These are phyloP conservation scores for Thielaviopsis ethacetica DNA, from an alignment of 2,329 filamentous ascomycete species.

Conservation along the genomic window DNA sequence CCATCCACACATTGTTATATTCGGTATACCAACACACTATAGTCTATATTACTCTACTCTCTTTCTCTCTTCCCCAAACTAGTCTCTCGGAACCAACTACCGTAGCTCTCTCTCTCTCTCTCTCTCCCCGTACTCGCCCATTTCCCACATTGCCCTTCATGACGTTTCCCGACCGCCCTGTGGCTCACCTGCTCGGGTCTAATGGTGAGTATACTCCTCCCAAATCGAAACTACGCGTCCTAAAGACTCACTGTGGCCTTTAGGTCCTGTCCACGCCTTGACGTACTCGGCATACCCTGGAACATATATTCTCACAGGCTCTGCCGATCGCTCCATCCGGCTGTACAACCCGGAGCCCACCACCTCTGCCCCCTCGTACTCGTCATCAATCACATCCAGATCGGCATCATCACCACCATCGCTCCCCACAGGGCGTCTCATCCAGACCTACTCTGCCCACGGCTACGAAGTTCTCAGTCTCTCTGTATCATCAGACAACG, in stretches of 20 bases:
- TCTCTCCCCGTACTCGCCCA: too few species aligned
- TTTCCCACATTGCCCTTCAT: slow-evolving; percentile 17
- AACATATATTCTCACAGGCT: slow-evolving; percentile 71
- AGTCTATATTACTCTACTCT: background rate
- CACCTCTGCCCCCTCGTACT: slow-evolving; percentile 18
- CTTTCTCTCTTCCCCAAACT: background rate
- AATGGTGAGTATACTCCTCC: slow-evolving; percentile 29
- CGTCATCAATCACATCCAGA: background rate
- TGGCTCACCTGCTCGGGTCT: slow-evolving; percentile 40
- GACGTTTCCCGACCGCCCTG: slow-evolving; percentile 31
- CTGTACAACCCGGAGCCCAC: slow-evolving; percentile 63
- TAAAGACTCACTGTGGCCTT: slow-evolving; percentile 2
- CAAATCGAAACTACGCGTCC: background rate
- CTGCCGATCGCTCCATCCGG: slow-evolving; percentile 67
- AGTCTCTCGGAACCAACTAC: background rate
- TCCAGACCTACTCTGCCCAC: slow-evolving; percentile 80
- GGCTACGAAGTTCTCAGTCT: slow-evolving; percentile 84
- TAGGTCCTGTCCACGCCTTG: slow-evolving; percentile 56
- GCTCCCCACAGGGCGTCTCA: slow-evolving; percentile 40
- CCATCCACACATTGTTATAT: background rate
- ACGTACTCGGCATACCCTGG: slow-evolving; percentile 57
- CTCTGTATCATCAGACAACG: slow-evolving; percentile 57
- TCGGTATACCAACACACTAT: too few species aligned
- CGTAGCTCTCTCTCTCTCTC: background rate
- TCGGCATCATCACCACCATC: background rate